Percentiles rank a stretch among this genome's conserved stretches.
Conservation (phyloP, 176 grass and related monocot species). For the sorghum (Sorghum bicolor) region DNA sequence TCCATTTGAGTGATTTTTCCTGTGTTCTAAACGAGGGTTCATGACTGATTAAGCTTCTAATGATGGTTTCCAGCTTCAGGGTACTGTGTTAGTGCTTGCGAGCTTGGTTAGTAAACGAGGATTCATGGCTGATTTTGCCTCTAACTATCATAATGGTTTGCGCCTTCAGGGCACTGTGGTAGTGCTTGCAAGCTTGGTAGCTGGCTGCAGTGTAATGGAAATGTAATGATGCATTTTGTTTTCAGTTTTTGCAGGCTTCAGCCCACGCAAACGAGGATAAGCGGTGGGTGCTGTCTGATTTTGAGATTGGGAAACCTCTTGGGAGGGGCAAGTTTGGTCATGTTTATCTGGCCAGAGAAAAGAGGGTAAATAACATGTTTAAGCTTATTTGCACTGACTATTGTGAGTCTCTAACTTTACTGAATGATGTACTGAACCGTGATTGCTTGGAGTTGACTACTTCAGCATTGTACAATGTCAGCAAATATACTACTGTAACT, state of each 20-base stretch:
- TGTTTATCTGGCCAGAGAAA: conserved; percentile 90
- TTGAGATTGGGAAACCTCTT: conserved; percentile 76
- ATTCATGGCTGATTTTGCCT: no score
- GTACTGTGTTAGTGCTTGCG: no score
- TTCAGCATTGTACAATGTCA: not conserved
- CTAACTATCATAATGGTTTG: no score
- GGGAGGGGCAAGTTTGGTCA: conserved; percentile 97
- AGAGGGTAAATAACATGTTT: conserved; percentile 4
- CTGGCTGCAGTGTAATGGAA: no score
- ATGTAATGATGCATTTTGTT: no score
- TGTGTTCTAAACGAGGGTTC: not conserved
- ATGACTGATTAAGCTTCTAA: no score
- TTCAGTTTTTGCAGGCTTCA: not conserved
- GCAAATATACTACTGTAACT: not conserved
- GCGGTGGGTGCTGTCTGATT: conserved; percentile 72
- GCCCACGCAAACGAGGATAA: conserved; percentile 37
- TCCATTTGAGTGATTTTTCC: not conserved
- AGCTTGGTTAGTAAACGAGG: no score
- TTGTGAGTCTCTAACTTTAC: not conserved
- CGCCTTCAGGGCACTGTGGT: no score
- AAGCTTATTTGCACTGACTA: no score
- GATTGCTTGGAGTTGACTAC: not conserved
- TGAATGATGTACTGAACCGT: no score
- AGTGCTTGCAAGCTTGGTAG: no score
- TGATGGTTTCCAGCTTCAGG: no score